Base-by-base conservation (phyloP, 495 filamentous ascomycete genomes). In the Monascus purpureus region DNA sequence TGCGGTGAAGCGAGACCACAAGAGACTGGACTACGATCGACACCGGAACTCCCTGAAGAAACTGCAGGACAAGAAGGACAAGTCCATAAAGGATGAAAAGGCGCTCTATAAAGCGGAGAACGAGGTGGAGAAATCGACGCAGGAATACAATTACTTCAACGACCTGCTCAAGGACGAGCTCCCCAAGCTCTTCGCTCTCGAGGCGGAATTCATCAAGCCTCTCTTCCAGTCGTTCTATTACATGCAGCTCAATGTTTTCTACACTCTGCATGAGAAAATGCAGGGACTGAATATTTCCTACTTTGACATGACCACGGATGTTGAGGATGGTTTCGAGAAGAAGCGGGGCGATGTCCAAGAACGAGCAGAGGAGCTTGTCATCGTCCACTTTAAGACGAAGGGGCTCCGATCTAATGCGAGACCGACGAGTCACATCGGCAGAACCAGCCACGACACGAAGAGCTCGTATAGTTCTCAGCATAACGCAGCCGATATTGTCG, bases 161-260 rank as follows among this genome's bases (percentile, higher is more conserved):
- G 83, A 95, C 42, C 61, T 99, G 14, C 70, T 99, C 25, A 96
- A 96, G 58, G 80, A 87, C 5, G 90, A 99, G 55, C 67, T 99
- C 25, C 92, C 90, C 19, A 84, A 86, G 52, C 67, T 99, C 4
- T 99, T 99, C 58, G 45, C 54, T 13, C 73, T 96, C n/a, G 92
- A 96, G 54, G 70, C 83, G 36, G 82, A 99, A 50, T 96, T 99
- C 59, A 99, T 99, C 55, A 77, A 79, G 36, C 90, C 90, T 9
- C 69, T 99, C 6, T 99, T 99, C 68, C 92, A 95, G 46, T 93
- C 85, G 19, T 99, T 96, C 65, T 99, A 99, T 60, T 99, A 99
- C 65, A 96, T 99, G 92, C 90, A 99, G 54, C 72, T 99, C 34
- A 99, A 99, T 54, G 86, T 99, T 39, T 99, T 96, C 59, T 99